phyloP scores from a whole-genome alignment of 208 protist genomes.

The Crithidia expoeki region DNA sequence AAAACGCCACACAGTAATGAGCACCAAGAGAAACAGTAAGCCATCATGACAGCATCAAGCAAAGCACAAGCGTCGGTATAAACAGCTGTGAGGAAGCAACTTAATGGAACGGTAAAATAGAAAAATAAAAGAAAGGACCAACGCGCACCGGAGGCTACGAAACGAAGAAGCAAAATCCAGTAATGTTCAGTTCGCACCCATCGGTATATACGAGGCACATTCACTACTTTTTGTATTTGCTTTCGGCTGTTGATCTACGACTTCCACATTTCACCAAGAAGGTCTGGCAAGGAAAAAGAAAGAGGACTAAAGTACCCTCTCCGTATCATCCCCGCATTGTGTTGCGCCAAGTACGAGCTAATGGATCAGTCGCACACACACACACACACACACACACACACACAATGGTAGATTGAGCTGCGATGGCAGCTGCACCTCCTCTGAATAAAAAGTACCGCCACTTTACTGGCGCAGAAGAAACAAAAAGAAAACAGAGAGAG shows the following conservation, averaged over 20 bases:
- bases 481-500: not conserved
- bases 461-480: not conserved
- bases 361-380: too few relatives aligned
- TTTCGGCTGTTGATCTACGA: not conserved
- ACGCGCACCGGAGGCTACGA: not conserved
- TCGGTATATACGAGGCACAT: too few relatives aligned
- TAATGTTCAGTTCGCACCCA: too few relatives aligned
- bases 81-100: not conserved
- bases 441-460: not conserved
- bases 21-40: too few relatives aligned
- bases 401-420: not conserved
- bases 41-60: too few relatives aligned
- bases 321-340: too few relatives aligned
- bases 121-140: conserved; percentile 7
- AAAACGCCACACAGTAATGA: too few relatives aligned
- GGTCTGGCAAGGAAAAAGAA: not conserved
- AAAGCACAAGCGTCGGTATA: too few relatives aligned
- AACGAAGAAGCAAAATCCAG: too few relatives aligned
- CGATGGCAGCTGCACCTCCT: not conserved
- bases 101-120: conserved; percentile 3
- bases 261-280: not conserved
- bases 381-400: not conserved
- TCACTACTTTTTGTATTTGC: not conserved
- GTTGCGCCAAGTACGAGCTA: too few relatives aligned
- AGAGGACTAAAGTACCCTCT: not conserved